These are phyloP conservation scores for Leishmania martiniquensis DNA, from an alignment of 208 protist species.

Conservation along the genomic window DNA sequence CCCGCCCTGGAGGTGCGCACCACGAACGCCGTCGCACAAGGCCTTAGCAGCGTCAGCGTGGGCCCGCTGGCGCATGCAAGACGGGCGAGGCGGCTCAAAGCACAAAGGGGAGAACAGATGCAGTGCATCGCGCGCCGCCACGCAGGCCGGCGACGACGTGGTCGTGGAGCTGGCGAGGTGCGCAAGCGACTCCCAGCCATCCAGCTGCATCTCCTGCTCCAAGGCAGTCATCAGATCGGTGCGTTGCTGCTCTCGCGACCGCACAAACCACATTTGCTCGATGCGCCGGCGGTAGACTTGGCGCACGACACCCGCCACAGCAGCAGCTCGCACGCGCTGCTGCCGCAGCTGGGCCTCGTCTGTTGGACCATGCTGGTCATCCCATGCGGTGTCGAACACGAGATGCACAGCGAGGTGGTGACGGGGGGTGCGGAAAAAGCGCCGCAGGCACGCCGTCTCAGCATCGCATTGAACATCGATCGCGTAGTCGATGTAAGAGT, in stretches of 20 bases:
- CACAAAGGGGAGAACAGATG: background rate
- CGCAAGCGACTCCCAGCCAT: background rate
- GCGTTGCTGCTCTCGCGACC: constrained; percentile 23
- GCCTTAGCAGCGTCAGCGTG: background rate
- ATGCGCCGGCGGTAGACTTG: constrained; percentile 40
- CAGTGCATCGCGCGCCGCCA: background rate
- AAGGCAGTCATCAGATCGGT: constrained; percentile 9
- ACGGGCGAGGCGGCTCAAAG: constrained; percentile 15
- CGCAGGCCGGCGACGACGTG: background rate
- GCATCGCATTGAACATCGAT: constrained; percentile 40
- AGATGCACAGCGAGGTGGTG: constrained; percentile 22
- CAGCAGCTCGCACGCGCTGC: background rate
- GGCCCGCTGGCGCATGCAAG: background rate
- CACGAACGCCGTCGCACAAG: background rate
- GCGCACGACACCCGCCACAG: constrained; percentile 15
- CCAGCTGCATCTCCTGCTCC: constrained; percentile 4
- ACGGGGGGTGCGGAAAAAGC: constrained; percentile 60
- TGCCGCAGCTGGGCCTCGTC: background rate
- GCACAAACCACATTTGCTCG: constrained; percentile 32
- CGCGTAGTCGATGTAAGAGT: constrained; percentile 37
- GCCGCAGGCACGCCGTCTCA: constrained; percentile 60
- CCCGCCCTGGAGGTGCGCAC: background rate
- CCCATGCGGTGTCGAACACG: background rate
- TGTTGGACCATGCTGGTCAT: background rate
- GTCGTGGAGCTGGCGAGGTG: background rate